Conservation (phyloP, 768 basidiomycete genomes). For the Lentinula sp. region DNA sequence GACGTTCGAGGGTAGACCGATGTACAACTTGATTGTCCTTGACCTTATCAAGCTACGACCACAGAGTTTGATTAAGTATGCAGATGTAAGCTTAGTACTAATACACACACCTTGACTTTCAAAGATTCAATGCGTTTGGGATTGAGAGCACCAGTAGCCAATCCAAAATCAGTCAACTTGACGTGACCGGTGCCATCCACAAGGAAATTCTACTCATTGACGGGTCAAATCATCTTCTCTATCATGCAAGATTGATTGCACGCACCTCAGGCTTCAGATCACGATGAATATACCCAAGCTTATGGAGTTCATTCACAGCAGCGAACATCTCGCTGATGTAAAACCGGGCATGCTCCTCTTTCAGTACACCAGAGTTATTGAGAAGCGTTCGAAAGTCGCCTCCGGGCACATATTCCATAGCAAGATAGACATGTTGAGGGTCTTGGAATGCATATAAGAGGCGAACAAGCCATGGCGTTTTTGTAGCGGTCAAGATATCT, state of each 20-base stretch:
- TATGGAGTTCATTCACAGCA: slow-evolving; percentile 89
- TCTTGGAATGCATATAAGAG: slow-evolving; percentile 98
- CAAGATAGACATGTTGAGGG: slow-evolving; percentile 82
- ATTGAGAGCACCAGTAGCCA: slow-evolving; percentile 94
- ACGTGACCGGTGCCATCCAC: slow-evolving; percentile 95
- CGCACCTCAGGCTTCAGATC: slow-evolving; percentile 95
- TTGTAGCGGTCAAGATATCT: slow-evolving; percentile 95
- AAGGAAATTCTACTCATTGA: slow-evolving; percentile 74
- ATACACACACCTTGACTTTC: slow-evolving; percentile 68
- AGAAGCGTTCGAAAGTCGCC: slow-evolving; percentile 97
- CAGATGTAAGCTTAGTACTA: background rate
- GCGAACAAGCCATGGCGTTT: slow-evolving; percentile 94
- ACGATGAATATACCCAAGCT: slow-evolving; percentile 96
- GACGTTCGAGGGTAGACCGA: slow-evolving; percentile 89
- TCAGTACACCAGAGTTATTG: slow-evolving; percentile 96
- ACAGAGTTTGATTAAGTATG: too few relatives aligned
- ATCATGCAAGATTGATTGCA: background rate
- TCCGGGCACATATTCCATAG: slow-evolving; percentile 99
- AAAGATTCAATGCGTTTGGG: slow-evolving; percentile 92
- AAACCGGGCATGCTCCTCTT: slow-evolving; percentile 94
- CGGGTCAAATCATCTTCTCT: background rate
- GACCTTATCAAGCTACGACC: slow-evolving; percentile 81
- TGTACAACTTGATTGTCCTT: slow-evolving; percentile 89
- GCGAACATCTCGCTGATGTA: slow-evolving; percentile 99
- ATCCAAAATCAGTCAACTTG: slow-evolving; percentile 95